Conservation (phyloP, 768 basidiomycete genomes). For the Lactifluus subvellereus region DNA sequence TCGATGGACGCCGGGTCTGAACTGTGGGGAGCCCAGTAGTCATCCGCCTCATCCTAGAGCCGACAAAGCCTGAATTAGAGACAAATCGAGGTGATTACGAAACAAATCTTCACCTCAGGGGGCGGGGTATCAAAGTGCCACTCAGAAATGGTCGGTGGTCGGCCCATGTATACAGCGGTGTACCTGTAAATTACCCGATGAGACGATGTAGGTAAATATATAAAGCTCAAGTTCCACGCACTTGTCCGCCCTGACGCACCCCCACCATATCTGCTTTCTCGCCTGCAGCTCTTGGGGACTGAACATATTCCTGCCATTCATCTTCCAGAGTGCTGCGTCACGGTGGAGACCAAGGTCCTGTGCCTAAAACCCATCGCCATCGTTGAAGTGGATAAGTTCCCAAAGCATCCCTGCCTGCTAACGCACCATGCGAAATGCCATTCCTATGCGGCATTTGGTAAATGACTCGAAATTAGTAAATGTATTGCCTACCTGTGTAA, state of each 20-base stretch:
- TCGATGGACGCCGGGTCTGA: slow-evolving; percentile 37
- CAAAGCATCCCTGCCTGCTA: background rate
- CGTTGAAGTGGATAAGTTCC: slow-evolving; percentile 10
- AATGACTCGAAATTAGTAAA: background rate
- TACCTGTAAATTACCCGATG: slow-evolving; percentile 38
- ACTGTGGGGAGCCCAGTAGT: slow-evolving; percentile 44
- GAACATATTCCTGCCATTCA: slow-evolving; percentile 55
- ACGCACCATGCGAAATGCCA: slow-evolving; percentile 70
- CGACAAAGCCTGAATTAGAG: background rate
- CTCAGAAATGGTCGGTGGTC: slow-evolving; percentile 63
- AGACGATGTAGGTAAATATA: slow-evolving; percentile 9
- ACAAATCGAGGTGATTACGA: background rate
- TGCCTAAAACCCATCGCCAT: slow-evolving; percentile 41
- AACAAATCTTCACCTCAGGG: slow-evolving; percentile 37
- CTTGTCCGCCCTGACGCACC: slow-evolving; percentile 67
- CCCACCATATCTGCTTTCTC: slow-evolving; percentile 77
- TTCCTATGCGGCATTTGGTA: slow-evolving; percentile 36
- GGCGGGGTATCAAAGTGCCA: slow-evolving; percentile 63
- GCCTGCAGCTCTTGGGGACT: slow-evolving; percentile 57
- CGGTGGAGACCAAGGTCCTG: slow-evolving; percentile 79
- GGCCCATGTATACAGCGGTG: slow-evolving; percentile 71
- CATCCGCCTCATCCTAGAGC: slow-evolving; percentile 52
- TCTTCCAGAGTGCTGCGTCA: slow-evolving; percentile 69
- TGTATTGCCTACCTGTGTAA: slow-evolving; percentile 49
- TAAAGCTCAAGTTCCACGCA: slow-evolving; percentile 30